phyloP scores from a whole-genome alignment of 345 rosid genomes.

The Iberis pinnata region DNA sequence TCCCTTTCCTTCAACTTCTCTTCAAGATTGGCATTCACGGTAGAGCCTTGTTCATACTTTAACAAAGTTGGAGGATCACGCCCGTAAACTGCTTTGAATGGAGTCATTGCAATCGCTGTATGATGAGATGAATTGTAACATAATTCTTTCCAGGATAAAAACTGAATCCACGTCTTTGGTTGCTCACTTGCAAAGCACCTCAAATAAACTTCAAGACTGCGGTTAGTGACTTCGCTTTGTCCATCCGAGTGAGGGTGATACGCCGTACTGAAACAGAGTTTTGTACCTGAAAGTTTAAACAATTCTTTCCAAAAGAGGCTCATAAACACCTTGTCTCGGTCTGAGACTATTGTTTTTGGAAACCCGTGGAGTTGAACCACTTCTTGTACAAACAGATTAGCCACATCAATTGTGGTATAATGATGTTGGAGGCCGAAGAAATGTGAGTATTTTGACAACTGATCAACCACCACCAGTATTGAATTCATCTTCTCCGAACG shows the following conservation, averaged over 20 bases:
- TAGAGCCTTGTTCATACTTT: background rate
- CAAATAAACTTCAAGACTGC: background rate
- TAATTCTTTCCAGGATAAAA: background rate
- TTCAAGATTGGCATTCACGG: background rate
- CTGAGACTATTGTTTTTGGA: no score
- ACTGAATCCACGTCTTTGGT: background rate
- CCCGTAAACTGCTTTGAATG: background rate
- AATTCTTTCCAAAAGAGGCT: background rate
- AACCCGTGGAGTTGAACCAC: no score
- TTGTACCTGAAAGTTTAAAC: background rate
- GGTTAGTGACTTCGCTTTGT: background rate
- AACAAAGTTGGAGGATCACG: background rate
- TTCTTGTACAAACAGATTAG: no score
- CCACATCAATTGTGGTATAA: no score
- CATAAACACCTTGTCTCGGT: background rate
- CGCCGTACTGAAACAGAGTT: background rate
- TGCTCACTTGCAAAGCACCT: background rate
- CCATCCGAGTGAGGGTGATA: background rate
- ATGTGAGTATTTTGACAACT: no score
- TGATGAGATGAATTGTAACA: background rate
- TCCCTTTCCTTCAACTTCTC: no score
- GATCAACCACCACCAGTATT: no score
- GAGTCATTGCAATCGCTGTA: background rate
- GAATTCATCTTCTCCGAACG: no score
- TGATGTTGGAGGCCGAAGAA: no score